phyloP scores from a whole-genome alignment of 345 rosid species.

The Murraya paniculata region DNA sequence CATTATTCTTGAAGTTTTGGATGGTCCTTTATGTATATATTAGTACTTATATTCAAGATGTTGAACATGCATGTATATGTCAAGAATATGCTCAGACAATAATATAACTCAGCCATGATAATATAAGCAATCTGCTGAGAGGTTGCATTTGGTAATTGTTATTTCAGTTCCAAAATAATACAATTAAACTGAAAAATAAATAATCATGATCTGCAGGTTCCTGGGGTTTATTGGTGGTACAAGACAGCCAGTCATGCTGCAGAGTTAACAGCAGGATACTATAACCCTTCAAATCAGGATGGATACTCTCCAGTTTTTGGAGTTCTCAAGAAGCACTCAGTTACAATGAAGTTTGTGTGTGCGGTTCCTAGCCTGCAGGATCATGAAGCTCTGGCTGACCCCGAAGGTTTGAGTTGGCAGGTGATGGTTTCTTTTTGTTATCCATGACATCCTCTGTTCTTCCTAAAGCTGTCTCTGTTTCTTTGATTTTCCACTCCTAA shows the following conservation, averaged over 20 bases:
- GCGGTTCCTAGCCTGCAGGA: conserved; percentile 52
- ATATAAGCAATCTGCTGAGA: conserved; percentile 1
- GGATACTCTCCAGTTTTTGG: conserved; percentile 77
- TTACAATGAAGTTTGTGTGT: conserved; percentile 64
- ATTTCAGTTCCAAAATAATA: background rate
- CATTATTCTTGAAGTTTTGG: background rate
- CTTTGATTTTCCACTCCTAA: background rate
- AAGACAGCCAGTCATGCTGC: conserved; percentile 89
- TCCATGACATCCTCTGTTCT: background rate
- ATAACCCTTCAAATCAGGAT: conserved; percentile 82
- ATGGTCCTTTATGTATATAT: background rate
- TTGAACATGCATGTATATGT: background rate
- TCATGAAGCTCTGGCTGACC: conserved; percentile 70
- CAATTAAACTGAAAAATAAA: background rate
- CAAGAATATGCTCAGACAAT: background rate
- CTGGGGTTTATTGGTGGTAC: conserved; percentile 92
- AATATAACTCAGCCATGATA: background rate
- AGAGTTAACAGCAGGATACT: conserved; percentile 87
- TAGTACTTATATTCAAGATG: background rate
- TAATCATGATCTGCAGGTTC: conserved; percentile 55
- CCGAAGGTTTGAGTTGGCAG: conserved; percentile 95
- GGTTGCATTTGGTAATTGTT: conserved; percentile 2
- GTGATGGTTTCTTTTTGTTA: conserved; percentile 31
- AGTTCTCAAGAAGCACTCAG: conserved; percentile 67
- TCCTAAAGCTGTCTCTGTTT: background rate